A percentile compares a stretch with the other conserved stretches of the same genome.
phyloP scores from a whole-genome alignment of 768 basidiomycete genomes.

The Suillus decipiens region DNA sequence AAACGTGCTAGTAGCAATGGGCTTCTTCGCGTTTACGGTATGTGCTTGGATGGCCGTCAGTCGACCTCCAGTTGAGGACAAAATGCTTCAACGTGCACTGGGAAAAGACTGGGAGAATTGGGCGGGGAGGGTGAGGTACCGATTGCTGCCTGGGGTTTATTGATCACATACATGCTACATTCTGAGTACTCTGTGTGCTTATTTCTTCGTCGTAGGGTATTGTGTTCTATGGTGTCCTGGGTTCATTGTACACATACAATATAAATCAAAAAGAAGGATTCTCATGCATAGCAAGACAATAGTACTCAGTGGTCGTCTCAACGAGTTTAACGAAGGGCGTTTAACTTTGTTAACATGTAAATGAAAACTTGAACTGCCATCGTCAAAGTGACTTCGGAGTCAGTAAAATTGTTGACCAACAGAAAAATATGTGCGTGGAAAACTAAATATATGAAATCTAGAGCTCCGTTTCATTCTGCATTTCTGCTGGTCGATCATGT shows the following conservation, averaged over 20 bases:
- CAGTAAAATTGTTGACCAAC: too few species aligned
- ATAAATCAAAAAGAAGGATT: neutral
- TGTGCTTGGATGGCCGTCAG: neutral
- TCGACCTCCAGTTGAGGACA: slow-evolving; percentile 20
- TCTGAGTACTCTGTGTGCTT: neutral
- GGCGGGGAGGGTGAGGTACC: neutral
- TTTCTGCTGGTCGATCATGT: too few species aligned
- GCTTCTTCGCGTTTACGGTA: neutral
- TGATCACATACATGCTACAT: neutral
- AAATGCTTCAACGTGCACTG: slow-evolving; percentile 11
- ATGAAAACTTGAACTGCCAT: too few species aligned
- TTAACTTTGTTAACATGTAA: too few species aligned
- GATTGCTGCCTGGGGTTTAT: neutral
- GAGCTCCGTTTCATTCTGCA: too few species aligned
- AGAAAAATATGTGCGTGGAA: too few species aligned
- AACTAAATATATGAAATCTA: too few species aligned
- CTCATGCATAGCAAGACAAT: neutral
- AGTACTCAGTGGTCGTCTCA: too few species aligned
- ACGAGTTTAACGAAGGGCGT: too few species aligned
- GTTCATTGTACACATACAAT: neutral
- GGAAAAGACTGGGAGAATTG: slow-evolving; percentile 16
- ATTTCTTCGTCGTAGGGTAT: neutral
- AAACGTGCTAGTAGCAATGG: neutral
- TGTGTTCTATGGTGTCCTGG: neutral
- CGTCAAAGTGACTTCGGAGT: too few species aligned